Evolutionary conservation across 2,329 filamentous ascomycete species (phyloP).

Genomic region (Monilinia fructicola): DNA sequence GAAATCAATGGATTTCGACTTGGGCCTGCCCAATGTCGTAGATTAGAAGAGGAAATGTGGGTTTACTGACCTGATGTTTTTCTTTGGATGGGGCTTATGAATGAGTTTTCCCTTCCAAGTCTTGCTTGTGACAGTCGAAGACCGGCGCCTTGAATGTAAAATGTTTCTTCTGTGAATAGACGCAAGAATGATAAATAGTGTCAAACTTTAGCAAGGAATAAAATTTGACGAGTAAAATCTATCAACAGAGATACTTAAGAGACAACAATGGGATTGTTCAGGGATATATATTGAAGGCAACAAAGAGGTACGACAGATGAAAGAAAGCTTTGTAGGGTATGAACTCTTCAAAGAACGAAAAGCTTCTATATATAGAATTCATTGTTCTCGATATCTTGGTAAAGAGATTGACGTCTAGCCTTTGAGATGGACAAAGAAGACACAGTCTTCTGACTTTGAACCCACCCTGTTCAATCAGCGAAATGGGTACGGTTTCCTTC

Average conservation of each 20-base stretch:
- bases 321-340: background rate
- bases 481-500: background rate
- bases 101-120: background rate
- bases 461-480: background rate
- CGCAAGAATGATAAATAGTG: background rate
- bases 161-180: background rate
- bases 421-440: background rate
- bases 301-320: conserved; percentile 1
- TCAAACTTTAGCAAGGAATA: background rate
- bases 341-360: background rate
- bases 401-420: background rate
- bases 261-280: conserved; percentile 19
- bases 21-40: conserved; percentile 13
- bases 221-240: background rate
- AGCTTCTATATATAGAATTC: background rate
- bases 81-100: background rate
- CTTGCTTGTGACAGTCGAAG: conserved; percentile 8
- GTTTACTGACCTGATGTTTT: conserved; percentile 2
- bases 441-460: background rate
- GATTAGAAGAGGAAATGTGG: background rate
- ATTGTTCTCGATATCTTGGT: background rate
- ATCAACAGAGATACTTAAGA: background rate
- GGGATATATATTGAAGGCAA: conserved; percentile 11
- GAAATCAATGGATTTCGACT: background rate
- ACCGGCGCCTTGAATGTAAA: conserved; percentile 5